A percentile compares a stretch with the other conserved stretches of the same genome.
Evolutionary conservation across 108 stramenopile genomes (phyloP).

Genomic region (Conticribra weissflogii): DNA sequence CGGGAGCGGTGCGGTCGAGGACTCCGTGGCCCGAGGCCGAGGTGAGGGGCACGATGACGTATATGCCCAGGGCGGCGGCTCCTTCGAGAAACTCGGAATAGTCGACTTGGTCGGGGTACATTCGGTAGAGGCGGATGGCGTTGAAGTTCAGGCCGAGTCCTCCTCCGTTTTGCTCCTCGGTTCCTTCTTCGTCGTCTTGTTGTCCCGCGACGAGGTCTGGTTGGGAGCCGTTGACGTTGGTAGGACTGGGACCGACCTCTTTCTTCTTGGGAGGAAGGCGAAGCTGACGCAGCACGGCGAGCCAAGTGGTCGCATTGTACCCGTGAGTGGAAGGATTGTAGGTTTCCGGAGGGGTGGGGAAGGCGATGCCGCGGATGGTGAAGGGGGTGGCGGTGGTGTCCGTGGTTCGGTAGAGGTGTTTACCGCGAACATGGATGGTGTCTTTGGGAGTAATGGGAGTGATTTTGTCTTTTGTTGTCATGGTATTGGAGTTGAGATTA

Average conservation of each 20-base stretch:
- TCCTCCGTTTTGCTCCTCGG: too few relatives aligned
- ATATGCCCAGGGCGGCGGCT: constrained; percentile 62
- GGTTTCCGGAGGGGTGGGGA: constrained; percentile 53
- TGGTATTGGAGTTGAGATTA: too few relatives aligned
- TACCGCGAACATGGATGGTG: constrained; percentile 46
- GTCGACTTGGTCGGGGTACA: constrained; percentile 26
- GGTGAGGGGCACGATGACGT: constrained; percentile 70
- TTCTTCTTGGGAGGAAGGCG: too few relatives aligned
- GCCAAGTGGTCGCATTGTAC: constrained; percentile 55
- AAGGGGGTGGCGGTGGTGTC: constrained; percentile 57
- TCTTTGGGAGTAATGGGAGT: constrained; percentile 36
- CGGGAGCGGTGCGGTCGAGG: constrained; percentile 43
- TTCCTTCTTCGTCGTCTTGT: too few relatives aligned
- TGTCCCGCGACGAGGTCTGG: too few relatives aligned
- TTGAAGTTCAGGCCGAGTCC: constrained; percentile 47
- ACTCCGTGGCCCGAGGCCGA: constrained; percentile 46
- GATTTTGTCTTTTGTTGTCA: too few relatives aligned
- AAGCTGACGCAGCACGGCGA: constrained; percentile 58
- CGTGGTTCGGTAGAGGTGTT: constrained; percentile 42
- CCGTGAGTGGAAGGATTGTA: background rate
- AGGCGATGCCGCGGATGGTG: constrained; percentile 63
- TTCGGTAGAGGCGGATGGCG: constrained; percentile 58
- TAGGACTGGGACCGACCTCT: too few relatives aligned
- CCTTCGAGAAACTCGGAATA: constrained; percentile 51
- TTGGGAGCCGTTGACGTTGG: too few relatives aligned